Percentiles rank a stretch among this genome's conserved stretches.
phyloP scores from a whole-genome alignment of 352 stramenopile species.

The Pythium plurisporium region DNA sequence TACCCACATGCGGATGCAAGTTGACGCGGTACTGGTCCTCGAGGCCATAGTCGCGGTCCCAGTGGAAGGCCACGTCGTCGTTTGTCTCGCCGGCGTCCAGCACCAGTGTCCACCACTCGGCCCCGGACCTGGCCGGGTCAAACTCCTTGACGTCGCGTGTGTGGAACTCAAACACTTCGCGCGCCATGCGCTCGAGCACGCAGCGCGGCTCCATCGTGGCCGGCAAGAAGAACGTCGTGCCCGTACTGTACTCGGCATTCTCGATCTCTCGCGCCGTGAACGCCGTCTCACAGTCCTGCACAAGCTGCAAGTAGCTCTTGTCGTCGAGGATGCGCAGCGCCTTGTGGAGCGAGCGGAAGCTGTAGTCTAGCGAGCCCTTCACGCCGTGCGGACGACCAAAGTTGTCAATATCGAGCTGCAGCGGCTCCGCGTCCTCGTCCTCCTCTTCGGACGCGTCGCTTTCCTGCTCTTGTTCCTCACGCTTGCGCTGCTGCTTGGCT shows the following conservation, averaged over 20 bases:
- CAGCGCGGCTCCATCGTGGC: constrained; percentile 47
- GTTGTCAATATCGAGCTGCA: constrained; percentile 30
- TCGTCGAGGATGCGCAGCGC: constrained; percentile 22
- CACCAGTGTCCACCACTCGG: constrained; percentile 88
- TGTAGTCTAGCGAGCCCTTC: constrained; percentile 23
- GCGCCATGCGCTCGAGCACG: constrained; percentile 63
- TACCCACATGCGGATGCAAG: constrained; percentile 70
- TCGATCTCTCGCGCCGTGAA: constrained; percentile 46
- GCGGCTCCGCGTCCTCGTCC: constrained; percentile 16
- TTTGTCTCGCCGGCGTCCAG: constrained; percentile 46
- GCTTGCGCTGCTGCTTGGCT: too few species aligned
- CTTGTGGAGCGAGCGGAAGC: constrained; percentile 24
- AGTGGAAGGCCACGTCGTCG: constrained; percentile 84
- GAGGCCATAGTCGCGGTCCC: constrained; percentile 88
- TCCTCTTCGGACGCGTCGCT: constrained; percentile 2
- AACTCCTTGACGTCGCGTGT: constrained; percentile 38
- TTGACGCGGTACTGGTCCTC: constrained; percentile 66
- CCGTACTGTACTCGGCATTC: constrained; percentile 50
- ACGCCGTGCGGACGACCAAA: constrained; percentile 27
- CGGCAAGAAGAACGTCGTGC: constrained; percentile 52
- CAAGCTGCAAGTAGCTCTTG: constrained; percentile 26
- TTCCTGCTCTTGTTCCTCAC: constrained; percentile 6
- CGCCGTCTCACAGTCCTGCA: constrained; percentile 39
- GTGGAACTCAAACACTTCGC: constrained; percentile 78
- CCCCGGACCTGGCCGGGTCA: constrained; percentile 50